Conservation (phyloP, 305 asterid species). For the Solanum chacoense region DNA sequence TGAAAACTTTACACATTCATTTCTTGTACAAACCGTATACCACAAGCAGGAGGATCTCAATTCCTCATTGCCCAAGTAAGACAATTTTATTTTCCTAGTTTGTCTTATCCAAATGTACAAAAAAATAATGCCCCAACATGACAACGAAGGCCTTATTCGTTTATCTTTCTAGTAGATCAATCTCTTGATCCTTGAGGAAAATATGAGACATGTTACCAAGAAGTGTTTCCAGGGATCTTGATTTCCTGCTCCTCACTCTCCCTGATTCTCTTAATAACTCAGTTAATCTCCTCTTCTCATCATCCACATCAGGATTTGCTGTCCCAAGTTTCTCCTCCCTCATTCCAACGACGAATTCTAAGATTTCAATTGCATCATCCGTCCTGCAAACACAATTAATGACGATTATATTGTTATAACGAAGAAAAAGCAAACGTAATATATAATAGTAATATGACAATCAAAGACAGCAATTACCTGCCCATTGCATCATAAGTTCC, state of each 20-base stretch:
- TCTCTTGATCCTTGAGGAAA: conserved; percentile 14
- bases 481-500: conserved; percentile 96
- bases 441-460: not conserved
- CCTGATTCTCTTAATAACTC: conserved; percentile 64
- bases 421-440: not conserved
- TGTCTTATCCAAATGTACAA: not conserved
- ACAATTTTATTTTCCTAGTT: not conserved
- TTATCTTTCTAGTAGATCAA: conserved; percentile 16
- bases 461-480: conserved; percentile 31
- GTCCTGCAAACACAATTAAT: conserved; percentile 30
- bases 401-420: not conserved
- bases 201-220: conserved; percentile 34
- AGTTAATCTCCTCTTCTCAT: conserved; percentile 57
- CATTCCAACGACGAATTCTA: conserved; percentile 70
- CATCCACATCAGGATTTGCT: conserved; percentile 75
- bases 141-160: not conserved
- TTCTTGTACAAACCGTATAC: not conserved
- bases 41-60: not conserved
- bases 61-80: not conserved
- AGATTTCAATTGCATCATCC: conserved; percentile 63
- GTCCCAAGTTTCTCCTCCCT: conserved; percentile 95
- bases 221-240: conserved; percentile 55
- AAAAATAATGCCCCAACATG: not conserved
- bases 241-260: conserved; percentile 44
- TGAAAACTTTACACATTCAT: not conserved